Evolutionary conservation across 129 eudicot genomes (phyloP).

Genomic region (Glebionis coronaria): DNA sequence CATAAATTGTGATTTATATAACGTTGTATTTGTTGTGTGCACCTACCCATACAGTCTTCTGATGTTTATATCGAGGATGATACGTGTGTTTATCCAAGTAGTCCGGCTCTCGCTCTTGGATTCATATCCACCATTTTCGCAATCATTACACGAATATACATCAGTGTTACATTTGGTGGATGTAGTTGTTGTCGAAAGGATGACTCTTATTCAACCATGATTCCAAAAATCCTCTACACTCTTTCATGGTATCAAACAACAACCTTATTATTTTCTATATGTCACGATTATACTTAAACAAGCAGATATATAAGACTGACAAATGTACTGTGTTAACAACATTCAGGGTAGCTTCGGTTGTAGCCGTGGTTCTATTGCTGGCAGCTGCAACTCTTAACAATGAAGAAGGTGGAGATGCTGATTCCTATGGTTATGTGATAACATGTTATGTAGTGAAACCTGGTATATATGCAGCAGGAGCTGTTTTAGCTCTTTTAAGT

Average conservation of each 20-base stretch:
- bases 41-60: constrained; percentile 12
- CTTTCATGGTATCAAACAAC: constrained; percentile 20
- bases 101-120: constrained; percentile 29
- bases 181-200: constrained; percentile 10
- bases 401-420: constrained; percentile 7
- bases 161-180: constrained; percentile 23
- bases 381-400: constrained; percentile 15
- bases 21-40: too few species aligned
- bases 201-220: constrained; percentile 6
- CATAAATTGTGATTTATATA: too few species aligned
- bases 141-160: constrained; percentile 19
- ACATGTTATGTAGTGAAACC: constrained; percentile 22
- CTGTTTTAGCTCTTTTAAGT: constrained; percentile 25
- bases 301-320: background rate
- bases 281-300: background rate
- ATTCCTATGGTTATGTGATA: constrained; percentile 5
- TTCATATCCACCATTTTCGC: constrained; percentile 19
- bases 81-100: constrained; percentile 28
- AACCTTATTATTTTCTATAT: background rate
- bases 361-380: constrained; percentile 19
- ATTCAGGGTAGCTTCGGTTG: constrained; percentile 25
- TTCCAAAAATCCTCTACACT: constrained; percentile 15
- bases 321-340: background rate
- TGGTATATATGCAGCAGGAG: constrained; percentile 33
- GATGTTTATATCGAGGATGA: constrained; percentile 4